A percentile compares a stretch with the other conserved stretches of the same genome.
These are phyloP conservation scores for Sporopachydermia quercuum DNA, from an alignment of 805 yeast species.

Conservation along the genomic window DNA sequence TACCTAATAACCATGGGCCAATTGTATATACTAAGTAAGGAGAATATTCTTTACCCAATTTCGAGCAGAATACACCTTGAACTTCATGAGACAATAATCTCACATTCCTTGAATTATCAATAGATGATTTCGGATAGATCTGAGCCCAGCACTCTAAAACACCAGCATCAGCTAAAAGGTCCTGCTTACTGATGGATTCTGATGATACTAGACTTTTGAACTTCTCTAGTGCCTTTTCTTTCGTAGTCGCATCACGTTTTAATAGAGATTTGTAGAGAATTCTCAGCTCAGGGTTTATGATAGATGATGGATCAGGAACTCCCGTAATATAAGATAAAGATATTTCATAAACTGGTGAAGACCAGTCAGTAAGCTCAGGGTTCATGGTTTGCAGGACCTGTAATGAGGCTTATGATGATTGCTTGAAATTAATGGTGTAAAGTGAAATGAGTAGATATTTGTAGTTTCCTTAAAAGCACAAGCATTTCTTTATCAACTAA, in stretches of 20 bases:
- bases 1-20: constrained; percentile 61
- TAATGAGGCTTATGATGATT: no score
- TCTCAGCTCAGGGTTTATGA: constrained; percentile 33
- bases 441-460: no score
- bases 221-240: constrained; percentile 62
- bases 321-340: constrained; percentile 68
- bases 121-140: constrained; percentile 62
- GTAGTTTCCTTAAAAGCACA: no score
- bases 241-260: constrained; percentile 75
- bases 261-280: constrained; percentile 61
- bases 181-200: constrained; percentile 13
- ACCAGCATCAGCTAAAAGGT: constrained; percentile 35
- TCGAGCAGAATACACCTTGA: constrained; percentile 38
- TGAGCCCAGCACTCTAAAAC: constrained; percentile 52
- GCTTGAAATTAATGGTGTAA: no score
- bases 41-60: constrained; percentile 39
- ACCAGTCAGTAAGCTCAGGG: neutral
- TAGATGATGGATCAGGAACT: constrained; percentile 48
- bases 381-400: neutral
- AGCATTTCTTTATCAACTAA: no score
- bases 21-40: constrained; percentile 58
- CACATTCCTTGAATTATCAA: constrained; percentile 54
- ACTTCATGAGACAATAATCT: constrained; percentile 48
- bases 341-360: constrained; percentile 23
- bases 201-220: constrained; percentile 24